phyloP scores from a whole-genome alignment of 1,284 basidiomycete species.

The Boletellus dicymbophilus region DNA sequence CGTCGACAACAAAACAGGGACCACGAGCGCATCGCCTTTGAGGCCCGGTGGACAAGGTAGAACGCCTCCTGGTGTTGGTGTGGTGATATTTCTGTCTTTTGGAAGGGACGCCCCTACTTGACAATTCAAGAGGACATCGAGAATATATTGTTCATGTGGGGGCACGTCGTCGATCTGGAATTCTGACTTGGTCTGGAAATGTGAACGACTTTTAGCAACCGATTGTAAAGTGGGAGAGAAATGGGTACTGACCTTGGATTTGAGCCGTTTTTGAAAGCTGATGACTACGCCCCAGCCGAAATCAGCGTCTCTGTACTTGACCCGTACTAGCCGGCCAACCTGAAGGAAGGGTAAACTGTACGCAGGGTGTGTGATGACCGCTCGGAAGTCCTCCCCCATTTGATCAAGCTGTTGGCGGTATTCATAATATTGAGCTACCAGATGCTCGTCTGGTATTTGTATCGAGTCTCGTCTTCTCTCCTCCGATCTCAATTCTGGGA shows the following conservation, averaged over 20 bases:
- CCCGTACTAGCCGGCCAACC: slow-evolving; percentile 86
- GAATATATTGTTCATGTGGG: slow-evolving; percentile 89
- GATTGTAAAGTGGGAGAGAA: neutral
- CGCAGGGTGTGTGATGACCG: slow-evolving; percentile 93
- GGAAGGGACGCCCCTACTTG: slow-evolving; percentile 65
- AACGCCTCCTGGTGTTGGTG: slow-evolving; percentile 68
- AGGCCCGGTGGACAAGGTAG: slow-evolving; percentile 71
- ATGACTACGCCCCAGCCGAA: slow-evolving; percentile 97
- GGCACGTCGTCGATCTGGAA: slow-evolving; percentile 60
- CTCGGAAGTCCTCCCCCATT: slow-evolving; percentile 84
- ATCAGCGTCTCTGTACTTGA: slow-evolving; percentile 86
- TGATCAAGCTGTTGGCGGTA: slow-evolving; percentile 90
- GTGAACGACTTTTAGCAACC: neutral
- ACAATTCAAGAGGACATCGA: slow-evolving; percentile 92
- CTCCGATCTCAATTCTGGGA: slow-evolving; percentile 73
- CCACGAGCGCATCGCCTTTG: slow-evolving; percentile 83
- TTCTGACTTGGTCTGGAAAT: slow-evolving; percentile 27
- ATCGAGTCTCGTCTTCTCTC: slow-evolving; percentile 73
- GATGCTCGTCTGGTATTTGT: slow-evolving; percentile 80
- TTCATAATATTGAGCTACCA: slow-evolving; percentile 90
- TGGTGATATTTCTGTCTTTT: slow-evolving; percentile 58
- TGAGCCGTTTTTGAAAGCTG: slow-evolving; percentile 86
- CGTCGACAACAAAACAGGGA: slow-evolving; percentile 89
- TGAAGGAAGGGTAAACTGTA: slow-evolving; percentile 95
- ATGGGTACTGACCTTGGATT: slow-evolving; percentile 58